Evolutionary conservation across 345 rosid genomes (phyloP).

Genomic region (Lepidium sativum): DNA sequence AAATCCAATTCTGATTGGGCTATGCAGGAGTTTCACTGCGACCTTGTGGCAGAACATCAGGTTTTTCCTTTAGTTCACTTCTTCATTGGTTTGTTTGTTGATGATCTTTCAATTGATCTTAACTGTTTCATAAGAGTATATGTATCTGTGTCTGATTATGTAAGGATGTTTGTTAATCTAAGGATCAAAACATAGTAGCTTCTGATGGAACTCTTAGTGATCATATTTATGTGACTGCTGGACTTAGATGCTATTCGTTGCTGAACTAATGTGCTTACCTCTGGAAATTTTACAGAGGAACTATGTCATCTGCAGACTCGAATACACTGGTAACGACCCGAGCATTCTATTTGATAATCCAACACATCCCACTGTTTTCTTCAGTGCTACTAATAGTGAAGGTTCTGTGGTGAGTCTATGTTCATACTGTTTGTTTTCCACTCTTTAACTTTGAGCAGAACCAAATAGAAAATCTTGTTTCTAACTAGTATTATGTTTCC

Average conservation of each 20-base stretch:
- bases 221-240: too few species aligned
- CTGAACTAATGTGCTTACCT: background rate
- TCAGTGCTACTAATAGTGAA: background rate
- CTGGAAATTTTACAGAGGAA: background rate
- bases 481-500: too few species aligned
- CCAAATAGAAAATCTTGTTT: too few species aligned
- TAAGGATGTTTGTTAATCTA: too few species aligned
- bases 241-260: too few species aligned
- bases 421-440: background rate
- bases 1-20: background rate
- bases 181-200: background rate
- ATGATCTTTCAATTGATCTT: too few species aligned
- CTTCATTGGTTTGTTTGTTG: too few species aligned
- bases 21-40: background rate
- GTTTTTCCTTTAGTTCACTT: background rate
- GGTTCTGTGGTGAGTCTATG: constrained; percentile 16
- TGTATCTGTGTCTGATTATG: too few species aligned
- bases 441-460: background rate
- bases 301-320: constrained; percentile 15
- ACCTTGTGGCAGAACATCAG: background rate
- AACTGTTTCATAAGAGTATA: too few species aligned
- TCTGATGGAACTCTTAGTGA: background rate
- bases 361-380: background rate
- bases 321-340: constrained; percentile 6
- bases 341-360: background rate